These are phyloP conservation scores for Phlebiopsis gigantea DNA, from an alignment of 768 basidiomycete genomes.

Conservation along the genomic window DNA sequence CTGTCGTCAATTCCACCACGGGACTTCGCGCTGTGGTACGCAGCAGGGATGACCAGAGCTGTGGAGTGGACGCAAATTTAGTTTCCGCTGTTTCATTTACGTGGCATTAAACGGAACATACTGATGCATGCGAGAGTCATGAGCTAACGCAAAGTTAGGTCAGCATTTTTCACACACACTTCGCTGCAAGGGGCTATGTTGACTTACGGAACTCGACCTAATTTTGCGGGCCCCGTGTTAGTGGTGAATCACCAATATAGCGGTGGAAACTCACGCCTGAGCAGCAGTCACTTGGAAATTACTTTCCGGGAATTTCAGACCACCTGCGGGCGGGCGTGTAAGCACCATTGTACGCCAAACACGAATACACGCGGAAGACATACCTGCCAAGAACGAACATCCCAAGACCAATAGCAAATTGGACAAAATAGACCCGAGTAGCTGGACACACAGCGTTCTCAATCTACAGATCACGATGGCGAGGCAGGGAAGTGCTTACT, in stretches of 20 bases:
- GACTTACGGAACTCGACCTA: slow-evolving; percentile 35
- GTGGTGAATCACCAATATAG: background rate
- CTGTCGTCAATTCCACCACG: slow-evolving; percentile 7
- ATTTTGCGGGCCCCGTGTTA: background rate
- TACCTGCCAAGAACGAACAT: slow-evolving; percentile 83
- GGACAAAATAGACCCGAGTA: slow-evolving; percentile 88
- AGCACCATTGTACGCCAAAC: too few relatives aligned
- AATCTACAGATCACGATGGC: background rate
- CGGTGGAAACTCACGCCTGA: slow-evolving; percentile 59
- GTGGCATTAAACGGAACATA: slow-evolving; percentile 30
- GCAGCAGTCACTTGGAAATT: slow-evolving; percentile 81
- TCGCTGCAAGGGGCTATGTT: too few relatives aligned
- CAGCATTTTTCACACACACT: too few relatives aligned
- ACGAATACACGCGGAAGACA: slow-evolving; percentile 13
- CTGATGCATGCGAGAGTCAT: slow-evolving; percentile 88
- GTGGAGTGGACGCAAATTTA: background rate
- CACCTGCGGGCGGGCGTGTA: too few relatives aligned
- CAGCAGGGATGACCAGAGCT: slow-evolving; percentile 88
- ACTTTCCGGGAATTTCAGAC: slow-evolving; percentile 59
- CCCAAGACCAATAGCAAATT: slow-evolving; percentile 89
- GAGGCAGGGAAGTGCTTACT: slow-evolving; percentile 32
- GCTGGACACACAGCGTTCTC: slow-evolving; percentile 33
- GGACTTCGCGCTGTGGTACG: slow-evolving; percentile 54
- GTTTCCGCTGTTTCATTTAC: background rate
- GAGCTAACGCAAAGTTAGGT: slow-evolving; percentile 36